A percentile compares a stretch with the other conserved stretches of the same genome.
Conservation (phyloP, 2,329 filamentous ascomycete species). For the Xylaria hypoxylon region DNA sequence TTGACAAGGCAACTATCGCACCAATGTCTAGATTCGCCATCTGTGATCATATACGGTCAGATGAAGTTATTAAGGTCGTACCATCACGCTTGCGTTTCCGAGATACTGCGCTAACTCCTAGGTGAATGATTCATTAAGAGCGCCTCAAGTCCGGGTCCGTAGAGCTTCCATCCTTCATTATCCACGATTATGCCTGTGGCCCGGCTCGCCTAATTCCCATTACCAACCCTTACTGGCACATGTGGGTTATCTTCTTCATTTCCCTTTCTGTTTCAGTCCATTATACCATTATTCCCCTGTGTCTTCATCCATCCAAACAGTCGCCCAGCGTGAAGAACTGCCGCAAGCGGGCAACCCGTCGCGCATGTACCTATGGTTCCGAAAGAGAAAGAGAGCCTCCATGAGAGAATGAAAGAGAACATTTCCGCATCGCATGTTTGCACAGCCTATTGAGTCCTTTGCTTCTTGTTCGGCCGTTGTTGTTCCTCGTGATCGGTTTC, state of each 20-base stretch:
- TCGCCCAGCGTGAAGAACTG: no score
- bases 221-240: no score
- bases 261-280: no score
- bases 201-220: no score
- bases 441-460: background rate
- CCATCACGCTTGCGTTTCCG: background rate
- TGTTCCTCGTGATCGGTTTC: background rate
- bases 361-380: no score
- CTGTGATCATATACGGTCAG: background rate
- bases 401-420: background rate
- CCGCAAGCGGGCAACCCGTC: no score
- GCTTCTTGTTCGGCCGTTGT: slow-evolving; percentile 2
- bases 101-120: background rate
- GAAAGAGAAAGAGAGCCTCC: background rate
- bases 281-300: no score
- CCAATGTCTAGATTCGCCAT: background rate
- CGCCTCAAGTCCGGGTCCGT: no score
- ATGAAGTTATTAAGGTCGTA: background rate
- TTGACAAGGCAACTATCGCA: no score
- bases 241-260: no score
- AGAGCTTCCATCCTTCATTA: background rate
- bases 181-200: background rate
- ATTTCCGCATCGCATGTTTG: background rate
- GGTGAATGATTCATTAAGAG: background rate
- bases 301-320: no score